A percentile compares a stretch with the other conserved stretches of the same genome.
Conservation (phyloP, 257 asterid species). For the Solanum acaule region DNA sequence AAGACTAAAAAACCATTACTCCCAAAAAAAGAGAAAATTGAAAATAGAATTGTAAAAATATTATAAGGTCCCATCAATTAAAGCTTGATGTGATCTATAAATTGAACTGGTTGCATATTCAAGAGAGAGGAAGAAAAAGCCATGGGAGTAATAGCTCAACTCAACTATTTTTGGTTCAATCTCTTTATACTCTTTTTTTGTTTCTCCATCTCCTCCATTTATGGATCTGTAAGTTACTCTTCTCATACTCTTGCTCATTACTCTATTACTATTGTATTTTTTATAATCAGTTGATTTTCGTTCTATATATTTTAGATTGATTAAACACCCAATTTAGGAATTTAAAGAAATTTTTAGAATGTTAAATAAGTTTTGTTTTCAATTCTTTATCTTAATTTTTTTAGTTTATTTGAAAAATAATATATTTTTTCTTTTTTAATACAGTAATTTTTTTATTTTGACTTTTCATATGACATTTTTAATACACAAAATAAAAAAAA, state of each 20-base stretch:
- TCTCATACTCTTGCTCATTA: too few species aligned
- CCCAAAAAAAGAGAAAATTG: too few species aligned
- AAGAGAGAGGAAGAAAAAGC: background rate
- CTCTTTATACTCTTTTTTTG: conserved; percentile 41
- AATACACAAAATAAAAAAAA: too few species aligned
- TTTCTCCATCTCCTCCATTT: conserved; percentile 34
- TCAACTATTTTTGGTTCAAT: conserved; percentile 23
- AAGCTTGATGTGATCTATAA: background rate
- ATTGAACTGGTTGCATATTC: background rate
- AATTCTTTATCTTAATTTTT: too few species aligned
- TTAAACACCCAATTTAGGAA: background rate
- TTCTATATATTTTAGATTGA: background rate
- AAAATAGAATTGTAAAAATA: too few species aligned
- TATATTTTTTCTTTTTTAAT: too few species aligned
- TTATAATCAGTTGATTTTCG: background rate
- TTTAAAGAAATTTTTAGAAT: background rate
- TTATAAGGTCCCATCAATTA: too few species aligned
- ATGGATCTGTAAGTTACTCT: conserved; percentile 42
- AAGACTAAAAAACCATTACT: too few species aligned
- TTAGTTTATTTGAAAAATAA: background rate
- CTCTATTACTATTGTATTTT: background rate
- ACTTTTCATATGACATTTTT: too few species aligned
- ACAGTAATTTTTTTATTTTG: too few species aligned
- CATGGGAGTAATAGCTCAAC: conserved; percentile 25
- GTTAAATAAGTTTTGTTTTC: background rate